Evolutionary conservation across 371 early-diverging fungal genomes (phyloP), one percentile per base, ranked within the genome.

Genomic region (Lichtheimia ramosa): DNA sequence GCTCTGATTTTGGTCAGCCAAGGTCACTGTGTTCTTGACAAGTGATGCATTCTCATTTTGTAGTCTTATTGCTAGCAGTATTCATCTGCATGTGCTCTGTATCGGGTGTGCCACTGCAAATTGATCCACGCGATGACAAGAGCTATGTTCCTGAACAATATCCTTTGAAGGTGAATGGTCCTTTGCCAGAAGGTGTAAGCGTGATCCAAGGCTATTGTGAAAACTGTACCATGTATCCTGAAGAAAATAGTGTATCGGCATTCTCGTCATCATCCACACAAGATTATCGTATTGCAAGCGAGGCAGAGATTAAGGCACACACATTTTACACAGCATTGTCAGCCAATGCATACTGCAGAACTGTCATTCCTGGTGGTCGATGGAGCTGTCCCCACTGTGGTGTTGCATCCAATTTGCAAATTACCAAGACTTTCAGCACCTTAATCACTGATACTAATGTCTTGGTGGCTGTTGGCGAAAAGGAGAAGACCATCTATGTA

Each of bases 391-490:
- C 48, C 1, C 62, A 66, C 43, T 66, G 66, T 43, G 15, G 43
- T 14, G 43, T 16, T 13, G 48, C 60, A 23, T 28, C 48, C 10
- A 49, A 61, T 42, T 54, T 54, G 10, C 41, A 50, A 18, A 16
- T 68, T n/a, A 48, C 64, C 25, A 51, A 55, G 27, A 61, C 68
- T 5, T 68, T 63, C 16, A 58, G 40, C 6, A 64, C 68, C 7
- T 41, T 55, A 8, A 15, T 60, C 13, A 58, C 52, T 49, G 62
- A 62, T 16, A 64, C 64, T 2, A 61, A 56, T 39, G 69, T 59
- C 28, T 43, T 54, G 27, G 51, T 69, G 21, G 52, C 61, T 21
- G 61, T 62, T 16, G 59, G 54, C 46, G 62, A 64, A 24, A 34
- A 41, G 16, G 51, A 62, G 20, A 61, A 69, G 52, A 43, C 53